Conservation (phyloP, 2,329 filamentous ascomycete genomes). For the Cladorrhinum sp. region DNA sequence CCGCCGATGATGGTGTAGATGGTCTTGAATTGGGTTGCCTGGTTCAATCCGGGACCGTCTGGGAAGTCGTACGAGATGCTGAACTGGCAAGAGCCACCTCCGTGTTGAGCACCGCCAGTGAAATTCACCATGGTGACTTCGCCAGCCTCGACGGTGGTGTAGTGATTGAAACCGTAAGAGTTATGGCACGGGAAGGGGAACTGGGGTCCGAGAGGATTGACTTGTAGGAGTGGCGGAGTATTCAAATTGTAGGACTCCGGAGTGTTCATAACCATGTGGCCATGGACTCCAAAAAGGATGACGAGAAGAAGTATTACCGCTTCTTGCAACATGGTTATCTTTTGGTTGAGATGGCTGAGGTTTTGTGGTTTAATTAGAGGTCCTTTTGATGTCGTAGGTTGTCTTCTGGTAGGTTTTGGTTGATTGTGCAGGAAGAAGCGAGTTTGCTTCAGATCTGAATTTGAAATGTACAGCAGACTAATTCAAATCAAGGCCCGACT, state of each 20-base stretch:
- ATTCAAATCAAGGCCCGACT: too few species aligned
- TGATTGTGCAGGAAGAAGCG: too few species aligned
- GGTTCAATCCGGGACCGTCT: slow-evolving; percentile 17
- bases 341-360: too few species aligned
- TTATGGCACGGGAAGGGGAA: slow-evolving; percentile 21
- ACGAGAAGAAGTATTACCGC: slow-evolving; percentile 8
- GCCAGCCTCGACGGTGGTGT: slow-evolving; percentile 21
- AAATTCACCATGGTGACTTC: slow-evolving; percentile 26
- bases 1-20: slow-evolving; percentile 34
- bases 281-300: background rate
- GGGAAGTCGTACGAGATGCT: slow-evolving; percentile 29
- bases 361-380: too few species aligned
- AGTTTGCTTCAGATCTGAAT: too few species aligned
- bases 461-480: too few species aligned
- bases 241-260: slow-evolving; percentile 22
- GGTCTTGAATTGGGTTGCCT: slow-evolving; percentile 29
- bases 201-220: slow-evolving; percentile 17
- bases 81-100: slow-evolving; percentile 34
- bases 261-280: slow-evolving; percentile 23
- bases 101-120: slow-evolving; percentile 30
- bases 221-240: slow-evolving; percentile 17
- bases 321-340: background rate
- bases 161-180: slow-evolving; percentile 7
- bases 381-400: too few species aligned
- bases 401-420: too few species aligned